A percentile compares a stretch with the other conserved stretches of the same genome.
Evolutionary conservation across 495 filamentous ascomycete species (phyloP).

Genomic region (Pyrenopolyporus hunteri): DNA sequence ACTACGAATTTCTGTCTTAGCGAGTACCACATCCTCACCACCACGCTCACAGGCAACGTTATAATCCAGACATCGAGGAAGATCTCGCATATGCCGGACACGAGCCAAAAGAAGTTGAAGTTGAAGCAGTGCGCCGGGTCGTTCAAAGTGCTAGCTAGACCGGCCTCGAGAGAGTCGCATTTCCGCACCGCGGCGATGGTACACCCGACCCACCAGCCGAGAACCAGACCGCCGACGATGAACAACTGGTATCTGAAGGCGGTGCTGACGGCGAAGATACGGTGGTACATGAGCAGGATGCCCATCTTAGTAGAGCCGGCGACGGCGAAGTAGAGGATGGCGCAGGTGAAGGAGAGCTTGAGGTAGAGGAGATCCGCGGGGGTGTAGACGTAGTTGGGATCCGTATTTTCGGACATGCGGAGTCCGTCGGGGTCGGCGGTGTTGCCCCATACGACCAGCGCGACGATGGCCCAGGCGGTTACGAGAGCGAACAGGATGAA

Average conservation of each 20-base stretch:
- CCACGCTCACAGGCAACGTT: conserved; percentile 40
- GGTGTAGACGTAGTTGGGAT: conserved; percentile 47
- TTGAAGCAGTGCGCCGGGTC: conserved; percentile 37
- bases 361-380: conserved; percentile 59
- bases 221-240: conserved; percentile 13
- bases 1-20: conserved; percentile 33
- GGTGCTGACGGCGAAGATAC: conserved; percentile 41
- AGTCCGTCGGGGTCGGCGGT: conserved; percentile 15
- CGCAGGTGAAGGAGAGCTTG: conserved; percentile 30
- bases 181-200: conserved; percentile 16
- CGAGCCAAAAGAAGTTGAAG: conserved; percentile 39
- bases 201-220: conserved; percentile 30
- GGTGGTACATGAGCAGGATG: conserved; percentile 47
- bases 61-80: conserved; percentile 44
- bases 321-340: conserved; percentile 45
- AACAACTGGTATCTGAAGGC: conserved; percentile 28
- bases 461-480: conserved; percentile 6
- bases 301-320: conserved; percentile 43
- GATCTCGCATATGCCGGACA: conserved; percentile 38
- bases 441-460: conserved; percentile 26
- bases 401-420: conserved; percentile 21
- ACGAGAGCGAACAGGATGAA: conserved; percentile 30
- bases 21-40: conserved; percentile 37
- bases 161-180: background rate
- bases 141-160: background rate